Base-by-base conservation (phyloP, 768 basidiomycete genomes). In the Bullera alba region DNA sequence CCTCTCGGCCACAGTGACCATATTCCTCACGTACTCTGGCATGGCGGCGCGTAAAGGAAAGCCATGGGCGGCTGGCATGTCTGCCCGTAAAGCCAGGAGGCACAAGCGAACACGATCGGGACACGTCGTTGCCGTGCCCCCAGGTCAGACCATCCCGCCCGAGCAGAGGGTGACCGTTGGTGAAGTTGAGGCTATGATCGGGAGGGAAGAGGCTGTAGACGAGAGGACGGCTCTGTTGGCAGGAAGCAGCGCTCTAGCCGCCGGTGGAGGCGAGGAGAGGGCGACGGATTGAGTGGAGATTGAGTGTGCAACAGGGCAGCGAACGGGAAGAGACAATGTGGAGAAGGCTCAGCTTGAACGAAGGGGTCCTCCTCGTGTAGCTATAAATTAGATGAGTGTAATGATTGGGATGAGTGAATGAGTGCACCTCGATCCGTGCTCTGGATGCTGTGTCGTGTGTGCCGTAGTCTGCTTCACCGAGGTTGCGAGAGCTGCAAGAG, bases 21-120 rank as follows among this genome's bases (percentile, higher is more conserved):
- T 63, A 7, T 44, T 67, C 12, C 52, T 72, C 28, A 65, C 70
- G 0, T 67, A 62, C 44, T 65, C 68, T 5, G 70, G 67, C 32
- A 43, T 70, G 23, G 65, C 67, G n/a, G 70, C 70, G 15, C 54
- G 70, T 61, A 43, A 28, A 25, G 70, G 70, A 7, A 53, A 66
- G 48, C 57, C 60, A n/a, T 72, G 70, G 70, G 70, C 70, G 16
- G 70, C 64, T 8, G 70, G 70, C 6, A 68, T 61, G 50, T 67
- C 67, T 4, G 67, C 64, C 30, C 42, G 56, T 15, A 53, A 55
- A 43, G 56, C 63, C 26, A 50, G 63, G 21, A 45, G 61, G 51
- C 67, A 71, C 47, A 54, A 60, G n/a, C 56, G 70, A 26, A 68
- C 70, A 7, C 50, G 67, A 26, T 67, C 65, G 2, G 70, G 70